A percentile compares a stretch with the other conserved stretches of the same genome.
Evolutionary conservation across 495 filamentous ascomycete genomes (phyloP).

Genomic region (Hypomontagnella submonticulosa): DNA sequence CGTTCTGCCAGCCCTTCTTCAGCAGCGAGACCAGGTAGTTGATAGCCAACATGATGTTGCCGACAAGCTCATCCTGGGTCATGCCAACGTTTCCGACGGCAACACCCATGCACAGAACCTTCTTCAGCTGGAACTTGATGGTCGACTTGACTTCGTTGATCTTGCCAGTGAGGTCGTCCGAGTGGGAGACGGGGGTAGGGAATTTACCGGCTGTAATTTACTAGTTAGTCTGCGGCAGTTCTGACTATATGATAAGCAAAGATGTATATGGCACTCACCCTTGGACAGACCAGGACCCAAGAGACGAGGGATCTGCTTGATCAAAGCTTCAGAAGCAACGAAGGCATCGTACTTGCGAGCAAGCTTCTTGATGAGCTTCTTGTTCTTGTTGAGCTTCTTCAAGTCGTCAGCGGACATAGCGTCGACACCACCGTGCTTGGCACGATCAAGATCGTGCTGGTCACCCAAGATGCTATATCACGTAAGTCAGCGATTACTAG

Average conservation of each 20-base stretch:
- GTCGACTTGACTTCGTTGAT: slow-evolving; percentile 99
- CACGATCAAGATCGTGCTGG: slow-evolving; percentile 99
- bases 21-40: slow-evolving; percentile 98
- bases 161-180: slow-evolving; percentile 90
- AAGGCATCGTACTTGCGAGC: slow-evolving; percentile 99
- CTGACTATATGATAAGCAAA: background rate
- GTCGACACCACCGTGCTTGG: slow-evolving; percentile 96
- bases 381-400: slow-evolving; percentile 99
- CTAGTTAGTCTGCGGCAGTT: slow-evolving; percentile 21
- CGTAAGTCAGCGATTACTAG: slow-evolving; percentile 50
- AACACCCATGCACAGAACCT: slow-evolving; percentile 99
- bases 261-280: slow-evolving; percentile 67
- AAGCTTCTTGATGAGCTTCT: slow-evolving; percentile 99
- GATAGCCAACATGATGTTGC: slow-evolving; percentile 96
- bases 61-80: slow-evolving; percentile 93
- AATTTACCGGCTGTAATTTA: slow-evolving; percentile 87
- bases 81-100: slow-evolving; percentile 98
- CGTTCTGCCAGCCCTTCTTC: slow-evolving; percentile 99
- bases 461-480: slow-evolving; percentile 84
- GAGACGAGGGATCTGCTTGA: slow-evolving; percentile 99
- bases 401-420: slow-evolving; percentile 98
- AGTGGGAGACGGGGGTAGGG: slow-evolving; percentile 96
- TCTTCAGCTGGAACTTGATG: slow-evolving; percentile 99
- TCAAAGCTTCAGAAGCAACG: slow-evolving; percentile 91
- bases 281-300: slow-evolving; percentile 98